phyloP scores from a whole-genome alignment of 2,329 filamentous ascomycete species.

The Setomelanomma holmii region DNA sequence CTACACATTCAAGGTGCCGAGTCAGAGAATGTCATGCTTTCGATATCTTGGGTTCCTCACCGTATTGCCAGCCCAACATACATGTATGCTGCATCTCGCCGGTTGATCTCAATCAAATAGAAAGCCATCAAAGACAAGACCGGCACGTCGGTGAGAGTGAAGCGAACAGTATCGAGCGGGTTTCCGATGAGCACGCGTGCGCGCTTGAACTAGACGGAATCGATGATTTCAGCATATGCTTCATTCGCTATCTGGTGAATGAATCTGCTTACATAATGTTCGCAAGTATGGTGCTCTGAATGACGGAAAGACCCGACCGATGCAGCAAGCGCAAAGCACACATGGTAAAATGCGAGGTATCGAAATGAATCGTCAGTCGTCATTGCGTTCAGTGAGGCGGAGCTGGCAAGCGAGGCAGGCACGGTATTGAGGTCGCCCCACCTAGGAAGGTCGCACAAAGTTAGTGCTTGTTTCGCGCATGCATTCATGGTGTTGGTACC shows the following conservation, averaged over 20 bases:
- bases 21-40: too few species aligned
- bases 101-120: conserved; percentile 38
- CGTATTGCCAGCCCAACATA: conserved; percentile 34
- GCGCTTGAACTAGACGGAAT: conserved; percentile 14
- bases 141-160: conserved; percentile 31
- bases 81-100: conserved; percentile 35
- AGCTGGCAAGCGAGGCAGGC: conserved; percentile 16
- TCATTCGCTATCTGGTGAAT: background rate
- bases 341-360: conserved; percentile 33
- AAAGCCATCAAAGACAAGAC: conserved; percentile 35
- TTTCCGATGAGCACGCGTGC: conserved; percentile 34
- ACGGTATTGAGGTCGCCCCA: conserved; percentile 31
- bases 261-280: conserved; percentile 15
- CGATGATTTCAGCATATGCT: background rate
- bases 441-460: background rate
- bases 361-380: conserved; percentile 25
- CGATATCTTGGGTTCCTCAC: background rate
- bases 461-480: background rate
- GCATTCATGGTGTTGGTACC: too few species aligned
- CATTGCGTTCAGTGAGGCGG: conserved; percentile 20
- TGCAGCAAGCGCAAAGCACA: conserved; percentile 33
- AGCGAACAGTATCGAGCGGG: conserved; percentile 33
- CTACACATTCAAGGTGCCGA: background rate
- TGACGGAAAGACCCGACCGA: conserved; percentile 17
- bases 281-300: conserved; percentile 26